Evolutionary conservation across 148 eudicot genomes (phyloP).

Genomic region (Rhododendron vialii): DNA sequence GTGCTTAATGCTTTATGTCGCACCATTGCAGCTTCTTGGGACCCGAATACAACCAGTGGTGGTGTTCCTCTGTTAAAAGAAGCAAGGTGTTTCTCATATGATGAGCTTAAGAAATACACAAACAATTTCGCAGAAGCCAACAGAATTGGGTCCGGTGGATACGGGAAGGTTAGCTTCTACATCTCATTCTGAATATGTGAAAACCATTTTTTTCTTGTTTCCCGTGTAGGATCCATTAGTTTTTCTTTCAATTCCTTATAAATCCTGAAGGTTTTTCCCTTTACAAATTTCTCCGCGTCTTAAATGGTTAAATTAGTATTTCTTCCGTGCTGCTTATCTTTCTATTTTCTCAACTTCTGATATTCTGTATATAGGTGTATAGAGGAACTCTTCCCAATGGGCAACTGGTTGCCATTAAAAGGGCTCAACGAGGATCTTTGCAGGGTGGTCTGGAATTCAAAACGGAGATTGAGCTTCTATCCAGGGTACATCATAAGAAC

Average conservation of each 20-base stretch:
- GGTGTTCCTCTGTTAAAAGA: constrained; percentile 17
- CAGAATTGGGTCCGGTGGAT: constrained; percentile 19
- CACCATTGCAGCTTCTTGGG: constrained; percentile 64
- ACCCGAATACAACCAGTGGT: constrained; percentile 19
- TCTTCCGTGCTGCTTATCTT: not conserved
- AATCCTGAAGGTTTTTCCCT: not conserved
- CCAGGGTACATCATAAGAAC: constrained; percentile 68
- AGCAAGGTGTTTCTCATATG: not conserved
- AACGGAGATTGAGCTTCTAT: constrained; percentile 58
- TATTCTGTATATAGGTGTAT: constrained; percentile 28
- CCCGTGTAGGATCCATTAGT: not conserved
- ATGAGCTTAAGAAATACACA: not conserved
- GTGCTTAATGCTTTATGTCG: not conserved
- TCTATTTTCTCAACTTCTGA: constrained; percentile 8
- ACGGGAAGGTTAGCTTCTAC: constrained; percentile 13
- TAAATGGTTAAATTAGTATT: not conserved
- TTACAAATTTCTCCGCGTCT: not conserved
- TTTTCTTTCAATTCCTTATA: not conserved
- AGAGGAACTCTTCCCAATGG: constrained; percentile 42
- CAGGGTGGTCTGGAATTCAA: constrained; percentile 60
- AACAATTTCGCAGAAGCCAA: not conserved
- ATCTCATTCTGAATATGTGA: not conserved
- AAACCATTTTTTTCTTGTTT: not conserved
- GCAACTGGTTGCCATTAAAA: constrained; percentile 52
- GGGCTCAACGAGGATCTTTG: constrained; percentile 53